These are phyloP conservation scores for Hyphopichia khmerensis DNA, from an alignment of 1,139 yeast species.

Conservation along the genomic window DNA sequence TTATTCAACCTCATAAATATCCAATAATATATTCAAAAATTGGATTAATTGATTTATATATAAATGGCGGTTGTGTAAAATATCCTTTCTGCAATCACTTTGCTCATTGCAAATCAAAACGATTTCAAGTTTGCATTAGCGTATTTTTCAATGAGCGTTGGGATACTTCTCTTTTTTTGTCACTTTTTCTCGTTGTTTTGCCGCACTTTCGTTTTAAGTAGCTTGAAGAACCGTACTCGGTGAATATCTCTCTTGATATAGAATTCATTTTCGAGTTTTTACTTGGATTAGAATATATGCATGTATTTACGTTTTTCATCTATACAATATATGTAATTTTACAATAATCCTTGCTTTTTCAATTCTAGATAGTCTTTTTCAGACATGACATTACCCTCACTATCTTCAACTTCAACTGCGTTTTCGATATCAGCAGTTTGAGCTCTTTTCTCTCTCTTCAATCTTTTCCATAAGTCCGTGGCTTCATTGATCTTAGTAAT, in stretches of 20 bases:
- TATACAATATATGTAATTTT: background rate
- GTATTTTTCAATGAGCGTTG: background rate
- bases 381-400: slow-evolving; percentile 89
- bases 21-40: background rate
- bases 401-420: slow-evolving; percentile 83
- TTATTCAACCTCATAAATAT: background rate
- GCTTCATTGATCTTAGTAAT: slow-evolving; percentile 73
- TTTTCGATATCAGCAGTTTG: slow-evolving; percentile 49
- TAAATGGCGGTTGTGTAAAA: too few species aligned
- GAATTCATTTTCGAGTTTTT: too few species aligned
- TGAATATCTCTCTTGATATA: too few species aligned
- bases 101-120: background rate
- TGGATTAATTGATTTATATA: too few species aligned
- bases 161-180: background rate
- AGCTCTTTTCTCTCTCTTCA: slow-evolving; percentile 39
- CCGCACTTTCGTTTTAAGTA: too few species aligned
- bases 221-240: too few species aligned
- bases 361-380: slow-evolving; percentile 78
- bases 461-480: slow-evolving; percentile 48
- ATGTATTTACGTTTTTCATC: background rate
- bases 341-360: slow-evolving; percentile 75
- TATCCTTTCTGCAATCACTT: background rate
- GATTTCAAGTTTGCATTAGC: background rate
- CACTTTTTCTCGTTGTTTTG: background rate
- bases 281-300: too few species aligned